Base-by-base conservation (phyloP, 2,329 filamentous ascomycete species). In the Bipolaris oryzae region DNA sequence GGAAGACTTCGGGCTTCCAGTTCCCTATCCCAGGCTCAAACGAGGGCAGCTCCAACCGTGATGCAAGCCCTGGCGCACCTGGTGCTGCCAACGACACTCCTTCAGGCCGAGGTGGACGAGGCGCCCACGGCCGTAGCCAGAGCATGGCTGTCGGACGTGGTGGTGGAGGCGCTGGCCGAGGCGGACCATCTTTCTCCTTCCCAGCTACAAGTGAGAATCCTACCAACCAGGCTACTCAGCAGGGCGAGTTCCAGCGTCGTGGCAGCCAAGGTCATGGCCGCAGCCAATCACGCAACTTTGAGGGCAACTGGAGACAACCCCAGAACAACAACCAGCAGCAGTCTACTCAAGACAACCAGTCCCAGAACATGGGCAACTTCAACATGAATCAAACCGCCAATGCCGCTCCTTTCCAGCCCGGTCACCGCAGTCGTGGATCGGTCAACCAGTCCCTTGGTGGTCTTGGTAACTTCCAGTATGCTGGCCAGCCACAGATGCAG, bases 261-360 rank as follows among this genome's bases (percentile, higher is more conserved):
- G 88, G 89, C 67, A 90, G 89, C 68, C 84, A 86, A 64, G 89
- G 91, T 54, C 95, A 99, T 75, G 88, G 86, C 62, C 87, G 95
- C 60, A 89, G 88, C 31, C 86, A 86, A 10, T 99, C 95, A 21
- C 88, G 95, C 62, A 99, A 98, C 79, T 98, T 98, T 72, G 95
- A 99, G 67, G 89, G 93, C 70, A 99, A 99, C 79, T 99, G 95
- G 95, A 90, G 95, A 70, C 96, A 92, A 71, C 93, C 90, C 67
- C 85, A 85, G 66, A 57, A 57, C 20, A 79, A 77, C 49, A 80
- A 58, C 48, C 66, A 67, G 67, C 84, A 83, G 69, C 71, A 74
- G 64, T 82, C 84, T 63, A 83, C 71, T 35, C 75, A 76, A 56
- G 78, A 81, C 48, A 76, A 73, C 59, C 78, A 80, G 62, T 60